phyloP scores from a whole-genome alignment of 2,329 filamentous ascomycete species.

The Botryosphaeria dothidea region DNA sequence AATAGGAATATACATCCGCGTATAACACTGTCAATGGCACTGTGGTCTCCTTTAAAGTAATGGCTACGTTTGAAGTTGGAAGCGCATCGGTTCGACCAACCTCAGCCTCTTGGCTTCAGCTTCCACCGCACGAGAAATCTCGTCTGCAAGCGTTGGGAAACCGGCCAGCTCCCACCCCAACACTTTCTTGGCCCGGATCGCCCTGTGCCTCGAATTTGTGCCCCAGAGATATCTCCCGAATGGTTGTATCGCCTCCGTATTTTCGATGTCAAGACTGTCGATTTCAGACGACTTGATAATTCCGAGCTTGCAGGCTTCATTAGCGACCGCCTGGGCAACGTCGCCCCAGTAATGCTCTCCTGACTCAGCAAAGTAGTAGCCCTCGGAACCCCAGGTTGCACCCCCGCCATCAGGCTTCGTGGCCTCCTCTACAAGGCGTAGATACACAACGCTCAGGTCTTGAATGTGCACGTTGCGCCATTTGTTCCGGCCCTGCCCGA shows the following conservation, averaged over 20 bases:
- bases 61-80: too few relatives aligned
- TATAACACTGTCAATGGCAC: too few relatives aligned
- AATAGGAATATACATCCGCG: too few relatives aligned
- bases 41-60: too few relatives aligned
- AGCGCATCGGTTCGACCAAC: too few relatives aligned
- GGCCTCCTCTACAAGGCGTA: constrained; percentile 59
- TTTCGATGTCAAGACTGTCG: not conserved
- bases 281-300: not conserved
- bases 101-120: too few relatives aligned
- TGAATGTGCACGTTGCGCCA: constrained; percentile 62
- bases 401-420: too few relatives aligned
- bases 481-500: constrained; percentile 57
- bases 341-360: constrained; percentile 66
- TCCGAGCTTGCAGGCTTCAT: constrained; percentile 46
- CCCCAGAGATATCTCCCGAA: not conserved
- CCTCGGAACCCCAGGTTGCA: constrained; percentile 56
- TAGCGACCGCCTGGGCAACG: constrained; percentile 42
- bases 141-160: too few relatives aligned
- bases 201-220: constrained; percentile 46
- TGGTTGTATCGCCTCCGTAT: not conserved
- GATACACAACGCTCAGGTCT: constrained; percentile 59
- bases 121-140: too few relatives aligned
- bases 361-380: constrained; percentile 68
- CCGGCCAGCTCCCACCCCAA: constrained; percentile 65
- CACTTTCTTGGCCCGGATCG: constrained; percentile 55